phyloP scores from a whole-genome alignment of 2,329 filamentous ascomycete species.

The Epichloe gansuensis region DNA sequence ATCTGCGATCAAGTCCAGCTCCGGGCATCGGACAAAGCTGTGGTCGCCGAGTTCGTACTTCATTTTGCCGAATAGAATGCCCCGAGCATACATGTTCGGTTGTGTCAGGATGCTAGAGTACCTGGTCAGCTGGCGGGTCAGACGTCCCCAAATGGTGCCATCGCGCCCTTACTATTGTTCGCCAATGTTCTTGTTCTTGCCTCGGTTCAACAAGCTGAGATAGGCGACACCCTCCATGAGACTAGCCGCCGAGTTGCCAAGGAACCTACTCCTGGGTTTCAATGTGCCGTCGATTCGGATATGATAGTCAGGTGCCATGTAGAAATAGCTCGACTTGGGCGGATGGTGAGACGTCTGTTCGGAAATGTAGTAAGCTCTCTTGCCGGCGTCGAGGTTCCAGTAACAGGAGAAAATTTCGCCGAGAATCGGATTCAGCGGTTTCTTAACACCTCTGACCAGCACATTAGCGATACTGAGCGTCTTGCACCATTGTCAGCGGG shows the following conservation, averaged over 20 bases:
- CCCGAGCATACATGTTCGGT: constrained; percentile 97
- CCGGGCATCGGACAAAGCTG: constrained; percentile 83
- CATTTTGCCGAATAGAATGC: constrained; percentile 97
- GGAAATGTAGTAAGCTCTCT: constrained; percentile 85
- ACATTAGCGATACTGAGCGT: background rate
- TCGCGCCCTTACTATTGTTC: constrained; percentile 68
- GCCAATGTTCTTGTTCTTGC: constrained; percentile 49
- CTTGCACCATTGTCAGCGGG: background rate
- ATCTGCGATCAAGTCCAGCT: constrained; percentile 75
- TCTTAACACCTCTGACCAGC: constrained; percentile 74
- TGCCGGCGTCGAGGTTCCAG: constrained; percentile 81
- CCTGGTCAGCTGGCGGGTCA: constrained; percentile 3
- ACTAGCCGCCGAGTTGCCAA: constrained; percentile 94
- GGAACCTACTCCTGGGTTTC: constrained; percentile 87
- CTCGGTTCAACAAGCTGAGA: constrained; percentile 68
- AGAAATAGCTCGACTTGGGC: constrained; percentile 98
- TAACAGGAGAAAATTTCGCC: constrained; percentile 92
- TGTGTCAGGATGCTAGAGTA: constrained; percentile 69
- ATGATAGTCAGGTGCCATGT: constrained; percentile 86
- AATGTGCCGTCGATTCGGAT: constrained; percentile 93
- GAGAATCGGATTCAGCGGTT: constrained; percentile 90
- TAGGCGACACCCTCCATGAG: constrained; percentile 96
- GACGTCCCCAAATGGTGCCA: background rate
- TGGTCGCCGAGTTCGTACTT: constrained; percentile 98
- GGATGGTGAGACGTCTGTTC: constrained; percentile 98